Conservation (phyloP, 441 rosid genomes). For the Aquilaria agallochum region DNA sequence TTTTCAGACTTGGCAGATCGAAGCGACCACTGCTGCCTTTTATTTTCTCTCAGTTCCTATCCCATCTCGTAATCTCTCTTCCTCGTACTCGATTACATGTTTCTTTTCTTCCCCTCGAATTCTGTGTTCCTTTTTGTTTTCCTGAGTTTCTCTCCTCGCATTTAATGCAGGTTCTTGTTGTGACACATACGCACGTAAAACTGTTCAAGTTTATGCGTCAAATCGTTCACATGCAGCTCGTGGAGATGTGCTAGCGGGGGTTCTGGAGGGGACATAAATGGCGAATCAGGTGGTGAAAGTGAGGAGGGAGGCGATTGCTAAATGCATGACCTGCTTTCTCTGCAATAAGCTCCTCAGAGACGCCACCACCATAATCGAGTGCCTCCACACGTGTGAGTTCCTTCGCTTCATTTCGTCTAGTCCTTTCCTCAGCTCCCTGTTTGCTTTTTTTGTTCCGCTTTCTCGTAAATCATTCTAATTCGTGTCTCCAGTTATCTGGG, state of each 20-base stretch:
- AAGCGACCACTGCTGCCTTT: constrained; percentile 9
- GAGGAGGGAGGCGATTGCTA: constrained; percentile 60
- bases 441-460: background rate
- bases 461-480: background rate
- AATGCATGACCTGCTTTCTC: constrained; percentile 81
- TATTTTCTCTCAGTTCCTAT: constrained; percentile 3
- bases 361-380: constrained; percentile 88
- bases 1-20: constrained; percentile 16
- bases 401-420: constrained; percentile 1
- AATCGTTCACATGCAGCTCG: constrained; percentile 37
- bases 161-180: constrained; percentile 27
- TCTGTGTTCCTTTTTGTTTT: constrained; percentile 4
- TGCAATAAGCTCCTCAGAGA: constrained; percentile 57
- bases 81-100: background rate
- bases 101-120: constrained; percentile 5
- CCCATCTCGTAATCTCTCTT: constrained; percentile 2
- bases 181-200: constrained; percentile 38
- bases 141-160: constrained; percentile 9
- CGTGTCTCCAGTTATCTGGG: background rate
- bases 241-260: constrained; percentile 22
- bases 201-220: constrained; percentile 9
- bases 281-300: constrained; percentile 63
- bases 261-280: constrained; percentile 15
- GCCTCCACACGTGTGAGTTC: constrained; percentile 87
- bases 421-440: background rate